Percentiles rank a stretch among this genome's conserved stretches.
phyloP scores from a whole-genome alignment of 2,329 filamentous ascomycete species.

The Trichophyton verrucosum region DNA sequence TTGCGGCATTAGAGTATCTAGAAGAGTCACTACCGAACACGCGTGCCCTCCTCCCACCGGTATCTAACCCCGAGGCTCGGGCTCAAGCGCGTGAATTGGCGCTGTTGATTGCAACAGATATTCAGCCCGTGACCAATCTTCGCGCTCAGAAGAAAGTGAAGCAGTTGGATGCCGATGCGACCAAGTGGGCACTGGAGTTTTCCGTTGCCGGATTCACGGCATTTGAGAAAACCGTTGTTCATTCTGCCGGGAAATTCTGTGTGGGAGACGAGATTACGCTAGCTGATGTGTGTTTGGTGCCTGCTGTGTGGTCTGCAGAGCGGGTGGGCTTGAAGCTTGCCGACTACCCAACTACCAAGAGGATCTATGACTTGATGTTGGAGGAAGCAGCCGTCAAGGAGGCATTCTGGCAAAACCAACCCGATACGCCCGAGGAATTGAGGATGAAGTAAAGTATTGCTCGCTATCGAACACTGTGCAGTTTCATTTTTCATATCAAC shows the following conservation, averaged over 20 bases:
- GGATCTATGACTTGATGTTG: conserved; percentile 37
- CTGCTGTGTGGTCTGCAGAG: conserved; percentile 47
- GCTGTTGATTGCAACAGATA: conserved; percentile 44
- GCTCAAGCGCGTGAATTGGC: conserved; percentile 44
- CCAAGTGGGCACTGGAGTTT: conserved; percentile 41
- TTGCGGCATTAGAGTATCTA: conserved; percentile 51
- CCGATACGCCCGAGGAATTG: conserved; percentile 41
- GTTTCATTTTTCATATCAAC: neutral
- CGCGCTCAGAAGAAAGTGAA: conserved; percentile 41
- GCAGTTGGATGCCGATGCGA: conserved; percentile 28
- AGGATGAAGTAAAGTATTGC: conserved; percentile 13
- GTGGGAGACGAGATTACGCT: conserved; percentile 45
- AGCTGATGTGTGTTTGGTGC: conserved; percentile 48
- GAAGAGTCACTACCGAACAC: conserved; percentile 41
- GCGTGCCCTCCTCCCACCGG: conserved; percentile 35
- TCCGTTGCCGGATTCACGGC: conserved; percentile 44
- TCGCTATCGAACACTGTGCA: neutral
- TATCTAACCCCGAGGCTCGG: conserved; percentile 29
- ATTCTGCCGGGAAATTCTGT: conserved; percentile 39
- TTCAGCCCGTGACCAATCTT: conserved; percentile 50
- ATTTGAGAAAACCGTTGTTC: conserved; percentile 38
- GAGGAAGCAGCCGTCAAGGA: conserved; percentile 39
- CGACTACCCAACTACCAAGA: conserved; percentile 37
- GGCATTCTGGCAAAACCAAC: conserved; percentile 44
- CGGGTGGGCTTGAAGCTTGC: conserved; percentile 43